Conservation (phyloP, 1,284 basidiomycete species). For the Moniliophthora roreri region DNA sequence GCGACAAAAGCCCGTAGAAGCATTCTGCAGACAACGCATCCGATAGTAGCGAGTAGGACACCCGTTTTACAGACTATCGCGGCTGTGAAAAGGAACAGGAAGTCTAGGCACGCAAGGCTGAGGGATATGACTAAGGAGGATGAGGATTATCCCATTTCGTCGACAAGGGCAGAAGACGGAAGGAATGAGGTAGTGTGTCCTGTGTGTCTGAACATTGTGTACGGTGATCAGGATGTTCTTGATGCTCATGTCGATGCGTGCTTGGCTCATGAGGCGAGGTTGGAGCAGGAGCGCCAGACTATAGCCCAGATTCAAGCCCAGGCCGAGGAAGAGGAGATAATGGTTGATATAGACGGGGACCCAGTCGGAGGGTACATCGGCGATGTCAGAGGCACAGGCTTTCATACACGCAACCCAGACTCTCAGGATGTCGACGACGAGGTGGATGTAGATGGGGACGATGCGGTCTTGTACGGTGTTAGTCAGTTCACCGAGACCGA, state of each 20-base stretch:
- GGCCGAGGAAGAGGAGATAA: slow-evolving; percentile 32
- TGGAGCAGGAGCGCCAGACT: slow-evolving; percentile 27
- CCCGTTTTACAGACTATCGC: slow-evolving; percentile 48
- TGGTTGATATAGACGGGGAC: slow-evolving; percentile 34
- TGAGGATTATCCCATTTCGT: slow-evolving; percentile 40
- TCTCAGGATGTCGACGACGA: slow-evolving; percentile 72
- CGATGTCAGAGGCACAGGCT: slow-evolving; percentile 56
- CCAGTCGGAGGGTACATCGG: slow-evolving; percentile 40
- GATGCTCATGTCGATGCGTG: slow-evolving; percentile 79
- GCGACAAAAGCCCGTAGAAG: slow-evolving; percentile 10
- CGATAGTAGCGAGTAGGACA: slow-evolving; percentile 57
- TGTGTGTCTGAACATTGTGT: slow-evolving; percentile 55
- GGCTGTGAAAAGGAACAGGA: slow-evolving; percentile 60
- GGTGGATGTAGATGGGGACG: slow-evolving; percentile 76
- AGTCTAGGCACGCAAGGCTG: slow-evolving; percentile 58
- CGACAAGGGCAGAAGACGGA: slow-evolving; percentile 20
- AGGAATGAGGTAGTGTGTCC: slow-evolving; percentile 57
- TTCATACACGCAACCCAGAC: slow-evolving; percentile 55
- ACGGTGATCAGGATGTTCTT: slow-evolving; percentile 67
- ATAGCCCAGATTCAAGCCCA: slow-evolving; percentile 26
- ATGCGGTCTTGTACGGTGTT: slow-evolving; percentile 61
- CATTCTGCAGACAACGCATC: slow-evolving; percentile 50
- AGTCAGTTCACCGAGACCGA: slow-evolving; percentile 76
- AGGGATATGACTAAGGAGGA: slow-evolving; percentile 65
- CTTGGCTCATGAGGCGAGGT: slow-evolving; percentile 53